phyloP scores from a whole-genome alignment of 2,329 filamentous ascomycete genomes.

The Botryosphaeria dothidea region DNA sequence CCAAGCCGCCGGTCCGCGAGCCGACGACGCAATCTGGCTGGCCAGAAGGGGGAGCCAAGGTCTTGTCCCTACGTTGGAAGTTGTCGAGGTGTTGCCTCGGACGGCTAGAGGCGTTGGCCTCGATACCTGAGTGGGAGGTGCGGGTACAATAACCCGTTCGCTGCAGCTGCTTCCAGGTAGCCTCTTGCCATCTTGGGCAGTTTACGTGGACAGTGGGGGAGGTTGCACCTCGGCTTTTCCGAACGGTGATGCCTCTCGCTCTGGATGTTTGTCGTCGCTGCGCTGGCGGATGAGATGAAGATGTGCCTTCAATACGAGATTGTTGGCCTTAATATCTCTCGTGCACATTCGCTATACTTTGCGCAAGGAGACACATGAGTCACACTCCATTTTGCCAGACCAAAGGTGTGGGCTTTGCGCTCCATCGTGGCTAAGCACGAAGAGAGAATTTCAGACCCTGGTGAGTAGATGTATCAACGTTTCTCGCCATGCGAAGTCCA shows the following conservation, averaged over 20 bases:
- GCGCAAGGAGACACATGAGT: background rate
- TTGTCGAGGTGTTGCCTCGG: background rate
- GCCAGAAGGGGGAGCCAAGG: constrained; percentile 16
- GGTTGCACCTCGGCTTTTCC: background rate
- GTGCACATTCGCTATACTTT: background rate
- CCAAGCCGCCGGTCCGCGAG: constrained; percentile 10
- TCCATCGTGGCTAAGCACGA: too few species aligned
- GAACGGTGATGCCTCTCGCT: background rate
- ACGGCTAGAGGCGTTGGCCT: constrained; percentile 9
- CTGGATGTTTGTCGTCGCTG: background rate
- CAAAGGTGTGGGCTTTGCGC: too few species aligned
- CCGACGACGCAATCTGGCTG: constrained; percentile 15
- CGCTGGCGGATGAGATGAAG: background rate
- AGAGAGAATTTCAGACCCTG: too few species aligned
- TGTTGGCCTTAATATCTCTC: background rate
- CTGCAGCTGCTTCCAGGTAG: background rate
- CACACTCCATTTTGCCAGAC: too few species aligned
- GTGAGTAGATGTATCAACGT: too few species aligned
- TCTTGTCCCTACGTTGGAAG: constrained; percentile 19
- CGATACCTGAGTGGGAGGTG: background rate
- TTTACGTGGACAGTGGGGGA: background rate
- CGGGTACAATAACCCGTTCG: background rate
- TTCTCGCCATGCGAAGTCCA: too few species aligned
- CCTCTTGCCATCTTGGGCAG: background rate
- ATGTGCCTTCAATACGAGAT: background rate